Conservation (phyloP, 2,329 filamentous ascomycete species). For the Botryotinia calthae region DNA sequence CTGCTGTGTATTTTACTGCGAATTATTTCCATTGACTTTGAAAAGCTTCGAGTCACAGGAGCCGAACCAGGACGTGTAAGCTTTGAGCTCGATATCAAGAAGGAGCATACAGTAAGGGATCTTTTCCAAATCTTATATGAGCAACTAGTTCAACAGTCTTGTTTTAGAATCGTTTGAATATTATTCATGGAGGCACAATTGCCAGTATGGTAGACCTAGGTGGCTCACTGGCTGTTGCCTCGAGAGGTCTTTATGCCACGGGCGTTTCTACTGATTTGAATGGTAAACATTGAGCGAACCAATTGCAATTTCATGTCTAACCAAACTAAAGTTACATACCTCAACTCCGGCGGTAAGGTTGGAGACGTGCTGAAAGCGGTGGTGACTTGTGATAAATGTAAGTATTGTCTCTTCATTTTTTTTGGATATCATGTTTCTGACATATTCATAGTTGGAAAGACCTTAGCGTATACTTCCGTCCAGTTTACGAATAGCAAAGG, state of each 20-base stretch:
- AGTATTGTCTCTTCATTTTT: slow-evolving; percentile 6
- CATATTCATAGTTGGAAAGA: slow-evolving; percentile 56
- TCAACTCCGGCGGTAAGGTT: slow-evolving; percentile 55
- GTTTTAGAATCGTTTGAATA: slow-evolving; percentile 68
- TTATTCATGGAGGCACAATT: slow-evolving; percentile 75
- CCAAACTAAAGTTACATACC: slow-evolving; percentile 55
- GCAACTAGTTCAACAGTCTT: not conserved
- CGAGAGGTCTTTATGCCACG: slow-evolving; percentile 59
- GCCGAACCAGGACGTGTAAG: slow-evolving; percentile 66
- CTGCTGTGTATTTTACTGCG: not conserved
- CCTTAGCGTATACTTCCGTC: slow-evolving; percentile 59
- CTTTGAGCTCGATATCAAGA: slow-evolving; percentile 72
- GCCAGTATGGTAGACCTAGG: slow-evolving; percentile 71
- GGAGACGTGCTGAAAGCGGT: slow-evolving; percentile 56
- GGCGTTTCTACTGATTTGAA: slow-evolving; percentile 66
- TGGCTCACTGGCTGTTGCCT: slow-evolving; percentile 63
- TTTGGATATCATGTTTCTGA: not conserved
- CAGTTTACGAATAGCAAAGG: slow-evolving; percentile 58
- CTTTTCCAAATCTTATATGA: not conserved
- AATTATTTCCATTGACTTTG: slow-evolving; percentile 15
- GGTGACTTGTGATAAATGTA: slow-evolving; percentile 62
- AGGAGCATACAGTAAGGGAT: slow-evolving; percentile 66
- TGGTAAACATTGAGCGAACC: slow-evolving; percentile 41
- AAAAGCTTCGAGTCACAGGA: slow-evolving; percentile 63
- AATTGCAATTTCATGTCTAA: not conserved